Evolutionary conservation across 768 basidiomycete genomes (phyloP).

Genomic region (Pleurotus djamor): DNA sequence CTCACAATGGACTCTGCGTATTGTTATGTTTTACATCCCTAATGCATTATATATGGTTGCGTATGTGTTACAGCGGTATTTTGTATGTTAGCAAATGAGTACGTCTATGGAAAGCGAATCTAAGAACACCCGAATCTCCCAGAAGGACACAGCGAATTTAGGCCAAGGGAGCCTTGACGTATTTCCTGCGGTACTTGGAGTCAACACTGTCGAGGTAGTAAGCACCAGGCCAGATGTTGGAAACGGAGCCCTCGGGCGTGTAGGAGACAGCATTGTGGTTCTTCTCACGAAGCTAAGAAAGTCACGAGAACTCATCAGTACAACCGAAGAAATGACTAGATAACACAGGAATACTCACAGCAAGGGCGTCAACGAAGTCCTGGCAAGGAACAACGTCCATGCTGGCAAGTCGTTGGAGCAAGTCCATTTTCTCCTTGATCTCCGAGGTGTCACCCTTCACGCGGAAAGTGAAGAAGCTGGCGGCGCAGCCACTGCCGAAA

Average conservation of each 20-base stretch:
- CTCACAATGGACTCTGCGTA: too few species aligned
- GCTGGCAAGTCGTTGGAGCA: slow-evolving; percentile 69
- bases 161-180: slow-evolving; percentile 49
- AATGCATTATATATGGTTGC: neutral
- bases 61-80: neutral
- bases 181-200: slow-evolving; percentile 89
- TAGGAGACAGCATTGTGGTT: slow-evolving; percentile 92
- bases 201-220: slow-evolving; percentile 94
- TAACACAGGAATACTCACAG: slow-evolving; percentile 41
- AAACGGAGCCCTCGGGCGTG: slow-evolving; percentile 80
- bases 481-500: slow-evolving; percentile 96
- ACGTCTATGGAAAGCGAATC: slow-evolving; percentile 2
- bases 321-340: neutral
- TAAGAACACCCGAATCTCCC: neutral
- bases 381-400: slow-evolving; percentile 94
- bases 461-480: slow-evolving; percentile 85
- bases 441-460: slow-evolving; percentile 86
- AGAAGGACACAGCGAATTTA: slow-evolving; percentile 15
- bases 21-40: neutral
- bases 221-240: slow-evolving; percentile 92
- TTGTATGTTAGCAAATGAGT: slow-evolving; percentile 4
- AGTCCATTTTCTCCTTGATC: slow-evolving; percentile 80
- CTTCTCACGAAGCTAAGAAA: slow-evolving; percentile 82
- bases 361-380: slow-evolving; percentile 85
- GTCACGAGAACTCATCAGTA: slow-evolving; percentile 7